These are phyloP conservation scores for Tulasnella sp. DNA, from an alignment of 768 basidiomycete genomes.

Conservation along the genomic window DNA sequence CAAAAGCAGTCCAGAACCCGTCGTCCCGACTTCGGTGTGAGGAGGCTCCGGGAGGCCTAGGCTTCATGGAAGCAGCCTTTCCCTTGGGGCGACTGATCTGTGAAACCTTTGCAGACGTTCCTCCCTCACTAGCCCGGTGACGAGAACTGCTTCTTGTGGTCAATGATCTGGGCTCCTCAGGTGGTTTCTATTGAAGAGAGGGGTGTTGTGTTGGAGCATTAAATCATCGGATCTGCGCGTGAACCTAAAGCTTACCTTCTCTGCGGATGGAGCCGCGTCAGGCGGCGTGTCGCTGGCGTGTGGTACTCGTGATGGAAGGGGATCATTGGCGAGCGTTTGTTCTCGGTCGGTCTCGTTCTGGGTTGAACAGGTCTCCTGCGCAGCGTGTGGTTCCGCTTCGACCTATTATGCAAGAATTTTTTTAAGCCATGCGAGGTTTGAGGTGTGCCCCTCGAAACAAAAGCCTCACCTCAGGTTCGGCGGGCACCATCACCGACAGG, in stretches of 20 bases:
- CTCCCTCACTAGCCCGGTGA: neutral
- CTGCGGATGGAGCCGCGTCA: neutral
- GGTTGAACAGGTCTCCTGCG: neutral
- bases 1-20: slow-evolving; percentile 2
- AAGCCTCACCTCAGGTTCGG: neutral
- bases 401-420: neutral
- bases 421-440: no score
- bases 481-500: neutral
- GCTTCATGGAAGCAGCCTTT: neutral
- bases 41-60: no score
- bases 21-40: neutral
- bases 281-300: neutral
- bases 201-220: no score
- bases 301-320: neutral
- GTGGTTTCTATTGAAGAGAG: neutral
- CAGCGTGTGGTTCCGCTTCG: neutral
- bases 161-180: neutral
- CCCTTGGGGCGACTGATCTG: neutral
- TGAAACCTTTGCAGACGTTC: neutral
- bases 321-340: neutral
- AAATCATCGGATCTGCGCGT: no score
- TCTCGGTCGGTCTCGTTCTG: neutral
- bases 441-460: no score
- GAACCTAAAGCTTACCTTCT: neutral
- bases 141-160: neutral